Evolutionary conservation across 768 basidiomycete genomes (phyloP).

Genomic region (Boletus rubroflammeus): DNA sequence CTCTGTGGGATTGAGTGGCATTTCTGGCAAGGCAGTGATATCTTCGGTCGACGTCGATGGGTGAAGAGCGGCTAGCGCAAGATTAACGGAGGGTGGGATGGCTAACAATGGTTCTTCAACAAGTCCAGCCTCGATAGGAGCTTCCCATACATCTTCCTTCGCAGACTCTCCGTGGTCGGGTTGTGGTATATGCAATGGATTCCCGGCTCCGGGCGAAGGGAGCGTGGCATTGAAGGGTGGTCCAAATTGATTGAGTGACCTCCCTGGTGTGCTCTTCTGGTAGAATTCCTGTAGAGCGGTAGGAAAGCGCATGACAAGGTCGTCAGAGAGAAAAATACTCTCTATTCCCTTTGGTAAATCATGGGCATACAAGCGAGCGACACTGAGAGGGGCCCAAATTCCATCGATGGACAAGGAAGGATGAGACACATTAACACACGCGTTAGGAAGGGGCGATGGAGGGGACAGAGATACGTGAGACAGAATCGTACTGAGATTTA

Average conservation of each 20-base stretch:
- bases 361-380: conserved; percentile 44
- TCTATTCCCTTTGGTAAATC: conserved; percentile 34
- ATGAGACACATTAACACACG: conserved; percentile 49
- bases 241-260: conserved; percentile 59
- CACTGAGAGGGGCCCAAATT: conserved; percentile 65
- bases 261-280: conserved; percentile 42
- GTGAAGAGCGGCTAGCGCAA: conserved; percentile 29
- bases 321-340: conserved; percentile 58
- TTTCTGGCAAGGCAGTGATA: conserved; percentile 16
- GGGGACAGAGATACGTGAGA: conserved; percentile 34
- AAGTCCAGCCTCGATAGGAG: conserved; percentile 14
- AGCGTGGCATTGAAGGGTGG: conserved; percentile 53
- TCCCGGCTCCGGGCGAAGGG: not conserved
- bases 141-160: conserved; percentile 21
- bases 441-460: conserved; percentile 37
- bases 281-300: conserved; percentile 57
- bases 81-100: conserved; percentile 29
- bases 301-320: conserved; percentile 61
- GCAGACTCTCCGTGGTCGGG: not conserved
- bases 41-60: conserved; percentile 15
- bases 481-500: conserved; percentile 56
- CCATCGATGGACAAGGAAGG: conserved; percentile 55
- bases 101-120: conserved; percentile 23
- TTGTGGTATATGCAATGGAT: conserved; percentile 1
- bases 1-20: conserved; percentile 65